Percentiles rank a stretch among this genome's conserved stretches.
These are phyloP conservation scores for Pyrenochaeta sp. DNA, from an alignment of 2,329 filamentous ascomycete species.

Conservation along the genomic window DNA sequence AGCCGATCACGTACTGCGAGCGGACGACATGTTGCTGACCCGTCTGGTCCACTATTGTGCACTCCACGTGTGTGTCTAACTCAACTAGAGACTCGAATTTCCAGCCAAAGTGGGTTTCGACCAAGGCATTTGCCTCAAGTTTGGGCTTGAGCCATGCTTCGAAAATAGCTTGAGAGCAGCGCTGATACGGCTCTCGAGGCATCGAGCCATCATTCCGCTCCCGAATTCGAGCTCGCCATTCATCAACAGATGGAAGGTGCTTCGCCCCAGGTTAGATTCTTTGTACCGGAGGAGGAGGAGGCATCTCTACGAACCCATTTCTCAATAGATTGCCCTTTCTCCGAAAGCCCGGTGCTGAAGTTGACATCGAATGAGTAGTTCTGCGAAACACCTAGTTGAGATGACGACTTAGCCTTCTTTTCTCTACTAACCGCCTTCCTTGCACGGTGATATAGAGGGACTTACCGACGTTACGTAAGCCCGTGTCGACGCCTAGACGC, in stretches of 20 bases:
- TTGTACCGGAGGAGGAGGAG: too few species aligned
- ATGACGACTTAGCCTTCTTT: too few species aligned
- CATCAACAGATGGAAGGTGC: too few species aligned
- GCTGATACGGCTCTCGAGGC: constrained; percentile 18
- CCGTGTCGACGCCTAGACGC: constrained; percentile 32
- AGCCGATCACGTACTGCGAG: constrained; percentile 34
- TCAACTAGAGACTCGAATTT: constrained; percentile 30
- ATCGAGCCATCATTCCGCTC: constrained; percentile 42
- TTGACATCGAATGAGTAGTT: constrained; percentile 20
- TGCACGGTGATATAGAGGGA: too few species aligned
- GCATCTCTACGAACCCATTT: too few species aligned
- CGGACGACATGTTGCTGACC: constrained; percentile 23
- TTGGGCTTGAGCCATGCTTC: constrained; percentile 2
- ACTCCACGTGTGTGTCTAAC: constrained; percentile 15
- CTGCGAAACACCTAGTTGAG: constrained; percentile 22
- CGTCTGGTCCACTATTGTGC: constrained; percentile 20
- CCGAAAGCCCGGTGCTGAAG: constrained; percentile 21
- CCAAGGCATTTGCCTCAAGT: constrained; percentile 1
- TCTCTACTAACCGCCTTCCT: too few species aligned
- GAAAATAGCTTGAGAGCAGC: constrained; percentile 6
- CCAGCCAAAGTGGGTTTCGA: constrained; percentile 35
- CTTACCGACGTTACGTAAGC: too few species aligned
- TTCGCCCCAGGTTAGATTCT: too few species aligned
- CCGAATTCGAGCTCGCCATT: constrained; percentile 21
- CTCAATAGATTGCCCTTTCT: too few species aligned